Base-by-base conservation (phyloP, 352 stramenopile genomes). In the Pythium apleroticum region DNA sequence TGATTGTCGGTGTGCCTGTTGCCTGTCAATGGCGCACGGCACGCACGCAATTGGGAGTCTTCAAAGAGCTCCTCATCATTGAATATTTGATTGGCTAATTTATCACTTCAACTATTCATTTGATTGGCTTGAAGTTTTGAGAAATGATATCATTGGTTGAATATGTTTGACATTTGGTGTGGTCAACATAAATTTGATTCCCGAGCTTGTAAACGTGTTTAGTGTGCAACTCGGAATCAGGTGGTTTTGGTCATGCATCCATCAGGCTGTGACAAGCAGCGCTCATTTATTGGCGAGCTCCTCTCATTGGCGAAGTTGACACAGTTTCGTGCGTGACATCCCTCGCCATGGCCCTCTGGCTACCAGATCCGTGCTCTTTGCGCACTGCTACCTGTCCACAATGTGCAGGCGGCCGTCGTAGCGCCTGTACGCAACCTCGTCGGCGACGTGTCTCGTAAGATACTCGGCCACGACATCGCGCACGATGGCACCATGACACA, bases 381-480 rank as follows among this genome's bases (percentile, higher is more conserved):
- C 17, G 17, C 12, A 17, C 37, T 17, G 17, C 37, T 20, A 48
- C 41, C 41, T 22, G 19, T 27, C 41, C 20, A 53, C 9, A 37
- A 66, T 60, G 11, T 45, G 3, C 0, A 68, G n/a, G 43, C 61
- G 61, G 41, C 28, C 30, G 22, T 68, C 61, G 17, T 52, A 50
- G 39, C 52, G 41, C 4, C 30, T 19, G 61, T 68, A 68, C 31
- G 60, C 25, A 27, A 67, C 52, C n/a, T n/a, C n/a, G 14, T 52
- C 15, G 8, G 3, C 9, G 20, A 43, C 60, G 41, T 62, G 57
- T 64, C 49, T 49, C 50, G 50, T 57, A 33, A 71, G 57, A 25
- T 63, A 63, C 52, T 54, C 39, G 10, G 50, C 57, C 35, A 71
- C 64, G 57, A 66, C 57, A 54, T 65, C 57, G 28, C 64, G 57